Evolutionary conservation across 139 green algal species (phyloP), one percentile per base, ranked within the genome.

Genomic region (Chlamydomonas incerta): DNA sequence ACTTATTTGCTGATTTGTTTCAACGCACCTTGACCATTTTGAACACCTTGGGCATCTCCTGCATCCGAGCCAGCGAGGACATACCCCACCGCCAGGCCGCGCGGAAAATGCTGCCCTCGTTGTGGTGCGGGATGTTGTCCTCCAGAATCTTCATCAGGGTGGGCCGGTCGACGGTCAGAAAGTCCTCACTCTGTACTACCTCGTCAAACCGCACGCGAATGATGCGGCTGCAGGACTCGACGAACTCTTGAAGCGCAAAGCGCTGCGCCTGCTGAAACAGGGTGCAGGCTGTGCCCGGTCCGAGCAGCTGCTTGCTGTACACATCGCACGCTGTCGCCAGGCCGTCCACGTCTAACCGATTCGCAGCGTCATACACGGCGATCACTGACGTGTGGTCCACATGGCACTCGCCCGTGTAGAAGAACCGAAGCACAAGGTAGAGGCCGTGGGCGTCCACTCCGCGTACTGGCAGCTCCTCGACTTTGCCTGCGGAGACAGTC

Each of bases 401-500:
- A 6, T 55, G 34, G 87, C 80, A 88, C 29, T 88, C 79, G 28
- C 86, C 90, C 2, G 67, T 74, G 84, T 93, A 93, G 73, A 93
- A 91, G 83, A 90, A 93, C 10, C 62, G 34, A 24, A 93, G 70
- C 28, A 92, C 74, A 0, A 37, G 26, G 52, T 92, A 72, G 34
- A 93, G 73, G 26, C 86, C 88, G 17, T 80, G 79, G 3, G 74
- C 74, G 62, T 93, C 90, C 58, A 93, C 90, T 9, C 90, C 90
- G 57, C 77, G 83, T 9, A 93, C 88, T 33, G 90, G 90, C 52
- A 93, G 86, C 86, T 93, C 88, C 58, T 90, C 74, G 18, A 89
- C 72, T 26, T 81, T 72, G 62, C 85, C 82, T 87, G 82, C 17
- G n/a, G 3, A 71, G 13, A 13, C 11, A 20, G 10, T 57, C 50